A percentile compares a stretch with the other conserved stretches of the same genome.
Conservation (phyloP, 345 rosid genomes). For the Hirschfeldia incana region DNA sequence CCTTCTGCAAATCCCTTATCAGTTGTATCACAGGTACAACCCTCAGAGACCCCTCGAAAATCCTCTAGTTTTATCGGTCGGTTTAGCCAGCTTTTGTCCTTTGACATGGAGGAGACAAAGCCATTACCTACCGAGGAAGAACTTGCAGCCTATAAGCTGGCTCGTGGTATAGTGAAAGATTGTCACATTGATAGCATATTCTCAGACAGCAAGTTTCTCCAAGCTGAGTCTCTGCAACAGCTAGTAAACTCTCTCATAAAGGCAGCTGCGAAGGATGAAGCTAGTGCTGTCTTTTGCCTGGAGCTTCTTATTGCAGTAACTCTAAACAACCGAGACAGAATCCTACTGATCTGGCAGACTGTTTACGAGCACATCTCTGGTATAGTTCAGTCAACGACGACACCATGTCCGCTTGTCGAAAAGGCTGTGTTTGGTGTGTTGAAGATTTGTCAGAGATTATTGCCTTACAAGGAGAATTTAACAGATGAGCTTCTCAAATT, state of each 20-base stretch:
- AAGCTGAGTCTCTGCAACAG: conserved; percentile 62
- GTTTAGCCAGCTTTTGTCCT: conserved; percentile 67
- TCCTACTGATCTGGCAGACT: conserved; percentile 64
- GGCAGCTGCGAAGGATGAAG: conserved; percentile 57
- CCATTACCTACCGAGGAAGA: conserved; percentile 54
- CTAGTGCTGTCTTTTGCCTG: conserved; percentile 59
- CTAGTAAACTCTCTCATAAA: conserved; percentile 58
- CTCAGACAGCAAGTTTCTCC: conserved; percentile 75
- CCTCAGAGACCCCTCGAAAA: conserved; percentile 43
- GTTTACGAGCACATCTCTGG: conserved; percentile 60
- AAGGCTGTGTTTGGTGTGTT: conserved; percentile 76
- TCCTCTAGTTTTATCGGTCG: conserved; percentile 67
- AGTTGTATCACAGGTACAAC: conserved; percentile 33
- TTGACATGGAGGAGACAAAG: conserved; percentile 67
- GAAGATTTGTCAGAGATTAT: conserved; percentile 67
- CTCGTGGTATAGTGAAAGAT: conserved; percentile 55
- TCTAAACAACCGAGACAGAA: conserved; percentile 72
- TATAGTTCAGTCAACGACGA: conserved; percentile 60
- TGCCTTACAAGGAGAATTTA: conserved; percentile 75
- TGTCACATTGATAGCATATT: conserved; percentile 68
- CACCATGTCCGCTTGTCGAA: conserved; percentile 65
- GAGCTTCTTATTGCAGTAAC: conserved; percentile 69
- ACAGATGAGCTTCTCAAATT: conserved; percentile 72
- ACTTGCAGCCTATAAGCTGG: conserved; percentile 52
- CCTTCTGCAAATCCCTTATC: conserved; percentile 38